These are phyloP conservation scores for Royoungia palumana DNA, from an alignment of 768 basidiomycete genomes.

Conservation along the genomic window DNA sequence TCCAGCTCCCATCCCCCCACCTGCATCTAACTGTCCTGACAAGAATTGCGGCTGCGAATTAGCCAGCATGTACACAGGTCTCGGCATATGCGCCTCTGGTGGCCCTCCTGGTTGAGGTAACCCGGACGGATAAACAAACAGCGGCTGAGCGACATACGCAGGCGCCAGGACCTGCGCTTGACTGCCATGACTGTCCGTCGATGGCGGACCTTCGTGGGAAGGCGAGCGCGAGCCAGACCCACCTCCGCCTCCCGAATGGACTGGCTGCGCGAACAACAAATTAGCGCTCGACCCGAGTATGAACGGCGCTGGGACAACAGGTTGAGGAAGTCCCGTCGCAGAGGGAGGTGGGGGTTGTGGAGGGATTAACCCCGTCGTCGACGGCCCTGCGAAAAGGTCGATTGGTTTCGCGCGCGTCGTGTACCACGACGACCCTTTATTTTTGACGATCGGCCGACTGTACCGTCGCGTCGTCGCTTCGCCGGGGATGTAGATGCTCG, in stretches of 20 bases:
- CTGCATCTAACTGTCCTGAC: slow-evolving; percentile 13
- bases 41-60: slow-evolving; percentile 25
- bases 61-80: slow-evolving; percentile 31
- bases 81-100: slow-evolving; percentile 17
- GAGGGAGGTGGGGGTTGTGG: slow-evolving; percentile 9
- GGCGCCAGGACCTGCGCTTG: slow-evolving; percentile 20
- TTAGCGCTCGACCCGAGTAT: slow-evolving; percentile 32
- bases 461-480: slow-evolving; percentile 28
- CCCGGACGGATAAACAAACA: no score
- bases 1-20: slow-evolving; percentile 3
- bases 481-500: slow-evolving; percentile 47
- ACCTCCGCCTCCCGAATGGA: slow-evolving; percentile 8
- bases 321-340: neutral
- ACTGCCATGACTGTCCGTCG: slow-evolving; percentile 32
- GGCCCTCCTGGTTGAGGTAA: slow-evolving; percentile 29
- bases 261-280: slow-evolving; percentile 24
- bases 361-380: slow-evolving; percentile 29
- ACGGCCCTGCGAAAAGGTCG: slow-evolving; percentile 32
- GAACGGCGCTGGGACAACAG: slow-evolving; percentile 24
- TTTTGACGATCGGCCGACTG: slow-evolving; percentile 26
- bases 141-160: no score
- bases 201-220: slow-evolving; percentile 28
- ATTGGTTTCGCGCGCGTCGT: slow-evolving; percentile 24
- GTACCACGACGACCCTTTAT: slow-evolving; percentile 31
- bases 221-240: slow-evolving; percentile 26